phyloP scores from a whole-genome alignment of 1,139 yeast species.

The Kodamaea sp. region DNA sequence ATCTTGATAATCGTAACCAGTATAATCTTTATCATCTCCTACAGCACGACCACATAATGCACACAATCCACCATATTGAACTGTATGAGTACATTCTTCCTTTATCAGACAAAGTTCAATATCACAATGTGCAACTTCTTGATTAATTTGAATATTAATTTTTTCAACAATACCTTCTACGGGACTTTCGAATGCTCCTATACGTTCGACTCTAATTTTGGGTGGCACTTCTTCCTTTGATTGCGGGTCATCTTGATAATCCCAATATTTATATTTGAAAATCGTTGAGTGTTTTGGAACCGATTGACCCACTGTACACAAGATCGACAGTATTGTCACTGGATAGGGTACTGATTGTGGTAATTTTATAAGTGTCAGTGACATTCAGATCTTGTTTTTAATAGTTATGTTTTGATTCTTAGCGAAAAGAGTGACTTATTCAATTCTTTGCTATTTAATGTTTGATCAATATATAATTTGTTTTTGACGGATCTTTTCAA shows the following conservation, averaged over 20 bases:
- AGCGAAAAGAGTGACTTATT: too few relatives aligned
- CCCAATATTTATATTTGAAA: conserved; percentile 65
- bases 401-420: too few relatives aligned
- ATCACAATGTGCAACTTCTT: conserved; percentile 53
- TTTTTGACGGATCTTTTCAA: too few relatives aligned
- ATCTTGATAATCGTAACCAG: conserved; percentile 68
- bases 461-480: too few relatives aligned
- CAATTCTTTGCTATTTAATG: too few relatives aligned
- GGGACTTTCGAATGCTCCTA: conserved; percentile 79
- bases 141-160: conserved; percentile 53
- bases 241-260: conserved; percentile 58
- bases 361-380: conserved; percentile 34
- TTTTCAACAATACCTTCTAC: conserved; percentile 63
- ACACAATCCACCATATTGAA: conserved; percentile 95
- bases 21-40: conserved; percentile 77
- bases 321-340: conserved; percentile 55
- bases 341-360: conserved; percentile 68
- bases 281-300: conserved; percentile 54
- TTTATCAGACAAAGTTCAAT: conserved; percentile 51
- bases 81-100: conserved; percentile 90
- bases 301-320: conserved; percentile 41
- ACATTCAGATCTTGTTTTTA: conserved; percentile 15
- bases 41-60: conserved; percentile 87
- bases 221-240: conserved; percentile 42
- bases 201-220: conserved; percentile 52